phyloP scores from a whole-genome alignment of 176 grass and related monocot species.

The Oryza glumipatula region DNA sequence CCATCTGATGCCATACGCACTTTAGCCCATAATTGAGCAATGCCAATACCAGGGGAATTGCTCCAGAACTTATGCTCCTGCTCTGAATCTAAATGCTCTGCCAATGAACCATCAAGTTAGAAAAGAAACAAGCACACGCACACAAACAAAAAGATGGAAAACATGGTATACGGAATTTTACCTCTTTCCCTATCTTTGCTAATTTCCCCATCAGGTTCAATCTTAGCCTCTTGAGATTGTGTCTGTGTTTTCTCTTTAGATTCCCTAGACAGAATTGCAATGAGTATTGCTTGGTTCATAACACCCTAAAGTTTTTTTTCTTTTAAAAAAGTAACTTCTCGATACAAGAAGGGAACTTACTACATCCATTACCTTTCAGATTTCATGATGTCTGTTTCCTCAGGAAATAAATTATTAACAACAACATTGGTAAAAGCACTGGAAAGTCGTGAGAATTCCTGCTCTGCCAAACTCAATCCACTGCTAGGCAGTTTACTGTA shows the following conservation, averaged over 20 bases:
- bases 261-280: conserved; percentile 43
- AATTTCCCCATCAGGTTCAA: conserved; percentile 40
- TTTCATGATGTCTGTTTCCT: conserved; percentile 48
- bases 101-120: conserved; percentile 31
- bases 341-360: conserved; percentile 12
- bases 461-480: conserved; percentile 38
- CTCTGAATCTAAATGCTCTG: conserved; percentile 51
- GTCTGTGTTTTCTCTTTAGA: conserved; percentile 25
- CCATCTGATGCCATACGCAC: conserved; percentile 41
- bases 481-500: conserved; percentile 10
- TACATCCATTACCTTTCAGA: conserved; percentile 48
- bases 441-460: conserved; percentile 32
- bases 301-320: not conserved
- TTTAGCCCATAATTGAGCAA: conserved; percentile 85
- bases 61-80: conserved; percentile 58
- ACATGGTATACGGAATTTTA: conserved; percentile 28
- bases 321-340: conserved; percentile 16
- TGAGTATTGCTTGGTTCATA: conserved; percentile 16
- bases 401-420: conserved; percentile 43
- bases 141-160: not conserved
- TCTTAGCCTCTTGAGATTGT: conserved; percentile 41
- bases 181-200: conserved; percentile 22
- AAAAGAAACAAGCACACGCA: not conserved
- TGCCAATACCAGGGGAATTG: conserved; percentile 68
- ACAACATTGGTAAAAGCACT: conserved; percentile 27